Base-by-base conservation (phyloP, 257 asterid genomes). In the Solanum bukasovii region DNA sequence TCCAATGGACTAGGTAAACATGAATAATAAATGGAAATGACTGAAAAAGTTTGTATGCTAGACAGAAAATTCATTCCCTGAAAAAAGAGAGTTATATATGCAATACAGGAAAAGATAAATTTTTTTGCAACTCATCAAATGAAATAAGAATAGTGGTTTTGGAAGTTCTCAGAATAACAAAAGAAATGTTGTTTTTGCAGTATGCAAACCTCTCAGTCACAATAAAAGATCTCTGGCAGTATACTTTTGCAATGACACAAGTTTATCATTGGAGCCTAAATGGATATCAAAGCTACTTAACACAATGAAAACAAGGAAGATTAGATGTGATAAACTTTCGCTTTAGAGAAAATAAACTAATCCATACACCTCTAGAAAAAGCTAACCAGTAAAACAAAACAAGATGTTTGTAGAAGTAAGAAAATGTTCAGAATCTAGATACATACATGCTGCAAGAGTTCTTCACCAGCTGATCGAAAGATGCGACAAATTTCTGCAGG, bases 391-490 rank as follows among this genome's bases (percentile, higher is more conserved):
- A 81, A 81, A 81, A 81, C 85, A 49, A 81, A 49, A 81, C 70
- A 81, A 81, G 70, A 46, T 20, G 42, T 81, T 81, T 81, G 40
- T 18, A 29, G 29, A 49, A 49, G 67, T 81, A 81, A 31, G 68
- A 49, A 27, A 81, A 81, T 29, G 85, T 49, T 49, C 27, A 29
- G 88, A 89, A 89, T 84, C 88, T 25, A 93, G 91, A 90, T 85
- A 90, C 95, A 91, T 92, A 97, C 99, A 91, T 93, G 94, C 89
- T 94, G 93, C 96, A 97, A 92, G 92, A 95, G 95, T 87, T 90
- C 91, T 91, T 95, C 99, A 90, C 94, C 90, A 87, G 98, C 94
- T 52, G 98, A 90, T 81, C 92, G 98, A 89, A 96, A 95, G 82
- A 90, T 91, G 88, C 94, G 98, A 92, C 94, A 94, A 90, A 93